Conservation (phyloP, 116 monocot species). For the Dioscorea cayenensis region DNA sequence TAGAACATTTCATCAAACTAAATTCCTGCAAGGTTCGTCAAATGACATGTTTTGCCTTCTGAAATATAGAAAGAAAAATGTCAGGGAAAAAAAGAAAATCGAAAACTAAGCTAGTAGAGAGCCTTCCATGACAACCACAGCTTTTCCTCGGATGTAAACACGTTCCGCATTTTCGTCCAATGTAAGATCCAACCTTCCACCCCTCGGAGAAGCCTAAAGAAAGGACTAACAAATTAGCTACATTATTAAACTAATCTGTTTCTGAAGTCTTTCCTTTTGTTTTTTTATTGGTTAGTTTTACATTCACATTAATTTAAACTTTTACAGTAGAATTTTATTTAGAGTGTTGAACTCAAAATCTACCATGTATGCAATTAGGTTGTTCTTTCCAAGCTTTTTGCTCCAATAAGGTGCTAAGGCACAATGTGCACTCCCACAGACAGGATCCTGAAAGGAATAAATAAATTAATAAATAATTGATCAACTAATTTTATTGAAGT, state of each 20-base stretch:
- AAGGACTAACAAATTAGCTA: background rate
- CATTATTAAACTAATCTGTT: background rate
- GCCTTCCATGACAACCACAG: slow-evolving; percentile 60
- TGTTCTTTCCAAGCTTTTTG: slow-evolving; percentile 55
- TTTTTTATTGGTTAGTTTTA: no score
- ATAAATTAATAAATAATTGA: no score
- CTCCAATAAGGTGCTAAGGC: slow-evolving; percentile 76
- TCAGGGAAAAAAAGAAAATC: background rate
- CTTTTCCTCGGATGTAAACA: slow-evolving; percentile 62
- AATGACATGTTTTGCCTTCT: background rate
- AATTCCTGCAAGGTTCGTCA: background rate
- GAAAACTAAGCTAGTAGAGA: slow-evolving; percentile 25
- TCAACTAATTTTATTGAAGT: no score
- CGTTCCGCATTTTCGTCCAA: slow-evolving; percentile 36
- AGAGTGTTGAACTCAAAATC: background rate
- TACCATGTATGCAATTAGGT: slow-evolving; percentile 71
- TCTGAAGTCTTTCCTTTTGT: no score
- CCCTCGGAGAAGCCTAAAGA: slow-evolving; percentile 71
- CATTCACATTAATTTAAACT: background rate
- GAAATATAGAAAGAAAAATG: no score
- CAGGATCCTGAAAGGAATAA: slow-evolving; percentile 58
- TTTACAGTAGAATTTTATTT: background rate
- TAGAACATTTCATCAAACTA: background rate
- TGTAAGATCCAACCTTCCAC: slow-evolving; percentile 56
- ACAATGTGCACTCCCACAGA: slow-evolving; percentile 90